Evolutionary conservation across 2,329 filamentous ascomycete genomes (phyloP), one percentile per base, ranked within the genome.

Genomic region (Hirsutella rhossiliensis): DNA sequence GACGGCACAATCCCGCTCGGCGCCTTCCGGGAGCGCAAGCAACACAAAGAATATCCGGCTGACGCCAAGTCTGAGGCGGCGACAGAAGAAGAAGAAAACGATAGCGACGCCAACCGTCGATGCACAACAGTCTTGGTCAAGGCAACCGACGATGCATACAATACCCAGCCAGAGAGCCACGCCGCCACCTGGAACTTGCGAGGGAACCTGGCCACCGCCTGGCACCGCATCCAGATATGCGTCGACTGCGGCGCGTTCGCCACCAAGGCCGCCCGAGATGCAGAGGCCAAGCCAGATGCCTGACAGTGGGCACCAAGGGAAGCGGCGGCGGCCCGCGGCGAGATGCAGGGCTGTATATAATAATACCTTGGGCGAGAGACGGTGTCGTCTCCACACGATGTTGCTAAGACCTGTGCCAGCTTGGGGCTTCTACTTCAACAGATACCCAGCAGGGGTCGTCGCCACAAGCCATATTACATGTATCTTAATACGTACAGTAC

Each of bases 201-300:
- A 2, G 80, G 79, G 0, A 82, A 82, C 56, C 63, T 82, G 44
- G 76, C 77, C 2, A 81, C 75, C n/a, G 78, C 77, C 1, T 83
- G 79, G 79, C 78, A 83, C 55, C 70, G 77, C 3, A 65, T 82
- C 3, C 59, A 54, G 40, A 53, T 68, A 3, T 65, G 57, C 29
- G 53, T 60, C 11, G 62, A 65, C 34, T 61, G 61, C 43, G 46
- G 54, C n/a, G n/a, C n/a, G n/a, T n/a, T n/a, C n/a, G n/a, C n/a
- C n/a, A n/a, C n/a, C n/a, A n/a, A n/a, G n/a, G n/a, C n/a, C n/a
- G n/a, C n/a, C n/a, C n/a, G n/a, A n/a, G n/a, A n/a, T n/a, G n/a
- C n/a, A n/a, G n/a, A n/a, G n/a, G n/a, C n/a, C n/a, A n/a, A n/a
- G n/a, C n/a, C n/a, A n/a, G n/a, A n/a, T n/a, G n/a, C n/a, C n/a